Evolutionary conservation across 2,329 filamentous ascomycete species (phyloP).

Genomic region (Cladosporium sp.): DNA sequence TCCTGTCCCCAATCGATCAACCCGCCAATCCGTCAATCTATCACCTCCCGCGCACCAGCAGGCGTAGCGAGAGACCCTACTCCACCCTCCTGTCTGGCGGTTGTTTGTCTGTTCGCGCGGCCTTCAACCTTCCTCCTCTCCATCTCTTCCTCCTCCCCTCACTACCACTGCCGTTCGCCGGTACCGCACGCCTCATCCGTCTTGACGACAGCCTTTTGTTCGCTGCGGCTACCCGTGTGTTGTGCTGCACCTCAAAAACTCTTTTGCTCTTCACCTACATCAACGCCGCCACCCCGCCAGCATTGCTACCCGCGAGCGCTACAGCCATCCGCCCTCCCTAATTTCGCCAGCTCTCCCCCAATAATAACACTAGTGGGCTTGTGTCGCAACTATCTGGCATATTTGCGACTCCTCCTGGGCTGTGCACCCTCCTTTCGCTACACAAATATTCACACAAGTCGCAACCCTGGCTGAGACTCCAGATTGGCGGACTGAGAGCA

Average conservation of each 20-base stretch:
- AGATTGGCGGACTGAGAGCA: slow-evolving; percentile 14
- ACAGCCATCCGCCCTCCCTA: slow-evolving; percentile 2
- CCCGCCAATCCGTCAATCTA: background rate
- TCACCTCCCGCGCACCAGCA: too few relatives aligned
- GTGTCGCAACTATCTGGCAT: too few relatives aligned
- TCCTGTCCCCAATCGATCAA: slow-evolving; percentile 3
- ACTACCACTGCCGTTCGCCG: background rate
- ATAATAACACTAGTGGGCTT: background rate
- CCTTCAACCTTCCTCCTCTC: background rate
- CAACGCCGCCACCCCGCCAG: background rate
- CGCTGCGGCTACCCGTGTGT: background rate
- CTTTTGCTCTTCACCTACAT: too few relatives aligned
- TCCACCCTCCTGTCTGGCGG: background rate
- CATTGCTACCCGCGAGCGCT: background rate
- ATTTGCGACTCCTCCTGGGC: too few relatives aligned
- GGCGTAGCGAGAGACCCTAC: background rate
- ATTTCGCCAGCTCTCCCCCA: background rate
- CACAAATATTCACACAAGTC: background rate
- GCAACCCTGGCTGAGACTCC: slow-evolving; percentile 16
- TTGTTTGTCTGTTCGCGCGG: background rate
- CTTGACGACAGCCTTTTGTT: background rate
- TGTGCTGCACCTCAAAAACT: background rate
- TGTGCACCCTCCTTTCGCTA: too few relatives aligned
- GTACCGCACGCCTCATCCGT: background rate
- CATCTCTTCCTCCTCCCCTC: background rate